Evolutionary conservation across 306 rosid species (phyloP).

Genomic region (Oemleria cerasiformis): DNA sequence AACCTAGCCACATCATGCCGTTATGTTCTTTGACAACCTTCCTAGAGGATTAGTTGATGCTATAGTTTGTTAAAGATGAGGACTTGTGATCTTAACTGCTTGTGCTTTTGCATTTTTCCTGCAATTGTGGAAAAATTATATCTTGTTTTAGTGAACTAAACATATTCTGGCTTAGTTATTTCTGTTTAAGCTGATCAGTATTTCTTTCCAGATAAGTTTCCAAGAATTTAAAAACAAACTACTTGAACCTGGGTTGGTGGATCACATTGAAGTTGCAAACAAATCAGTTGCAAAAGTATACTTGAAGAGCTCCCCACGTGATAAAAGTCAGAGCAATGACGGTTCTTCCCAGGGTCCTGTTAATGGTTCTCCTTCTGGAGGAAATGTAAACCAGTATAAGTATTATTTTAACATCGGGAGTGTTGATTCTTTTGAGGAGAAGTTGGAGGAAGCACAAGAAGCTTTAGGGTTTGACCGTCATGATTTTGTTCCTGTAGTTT

Average conservation of each 20-base stretch:
- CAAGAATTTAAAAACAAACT: conserved; percentile 92
- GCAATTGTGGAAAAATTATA: background rate
- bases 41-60: background rate
- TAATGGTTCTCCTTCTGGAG: conserved; percentile 34
- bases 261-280: conserved; percentile 79
- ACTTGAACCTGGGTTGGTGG: conserved; percentile 87
- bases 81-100: background rate
- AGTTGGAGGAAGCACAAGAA: conserved; percentile 93
- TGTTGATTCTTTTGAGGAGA: conserved; percentile 90
- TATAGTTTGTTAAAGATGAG: background rate
- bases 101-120: background rate
- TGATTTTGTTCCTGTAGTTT: conserved; percentile 80
- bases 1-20: background rate
- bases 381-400: conserved; percentile 55
- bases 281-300: conserved; percentile 89
- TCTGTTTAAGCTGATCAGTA: conserved; percentile 11
- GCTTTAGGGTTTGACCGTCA: conserved; percentile 71
- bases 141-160: background rate
- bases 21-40: background rate
- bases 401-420: conserved; percentile 86
- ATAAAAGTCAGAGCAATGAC: conserved; percentile 38
- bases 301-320: conserved; percentile 52
- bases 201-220: conserved; percentile 75
- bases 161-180: background rate
- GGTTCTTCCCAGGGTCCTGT: conserved; percentile 52